Conservation (phyloP, 768 basidiomycete species). For the Rickenella mellea region DNA sequence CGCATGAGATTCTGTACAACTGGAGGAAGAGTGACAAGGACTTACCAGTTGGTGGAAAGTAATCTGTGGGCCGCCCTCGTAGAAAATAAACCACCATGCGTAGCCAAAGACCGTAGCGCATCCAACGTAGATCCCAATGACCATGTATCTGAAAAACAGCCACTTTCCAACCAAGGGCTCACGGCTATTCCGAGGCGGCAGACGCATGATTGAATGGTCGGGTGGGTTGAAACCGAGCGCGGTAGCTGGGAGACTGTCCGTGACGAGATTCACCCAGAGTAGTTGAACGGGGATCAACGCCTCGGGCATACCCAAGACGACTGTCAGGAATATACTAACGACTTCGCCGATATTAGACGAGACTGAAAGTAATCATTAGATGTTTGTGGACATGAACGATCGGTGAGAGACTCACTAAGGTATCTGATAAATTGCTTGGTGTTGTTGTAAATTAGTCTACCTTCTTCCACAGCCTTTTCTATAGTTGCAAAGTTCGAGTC, state of each 20-base stretch:
- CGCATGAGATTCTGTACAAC: neutral
- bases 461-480: conserved; percentile 94
- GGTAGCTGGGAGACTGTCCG: conserved; percentile 92
- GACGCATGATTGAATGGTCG: conserved; percentile 94
- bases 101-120: conserved; percentile 94
- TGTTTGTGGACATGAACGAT: conserved; percentile 1
- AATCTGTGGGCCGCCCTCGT: conserved; percentile 85
- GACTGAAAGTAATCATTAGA: conserved; percentile 4
- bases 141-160: conserved; percentile 94
- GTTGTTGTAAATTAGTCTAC: conserved; percentile 96
- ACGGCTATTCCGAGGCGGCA: conserved; percentile 81
- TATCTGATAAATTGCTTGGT: conserved; percentile 99
- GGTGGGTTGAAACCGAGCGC: conserved; percentile 97
- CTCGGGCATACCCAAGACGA: conserved; percentile 98
- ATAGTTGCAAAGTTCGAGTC: conserved; percentile 98
- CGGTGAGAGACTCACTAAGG: conserved; percentile 54
- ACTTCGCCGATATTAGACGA: conserved; percentile 37
- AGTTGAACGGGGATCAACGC: conserved; percentile 96
- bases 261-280: conserved; percentile 97
- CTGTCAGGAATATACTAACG: conserved; percentile 88
- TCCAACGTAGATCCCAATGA: conserved; percentile 91
- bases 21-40: conserved; percentile 11
- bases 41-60: conserved; percentile 86
- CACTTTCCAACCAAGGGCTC: conserved; percentile 89
- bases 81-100: conserved; percentile 98